phyloP scores from a whole-genome alignment of 2,329 filamentous ascomycete genomes.

The Trichoderma afroharzianum region DNA sequence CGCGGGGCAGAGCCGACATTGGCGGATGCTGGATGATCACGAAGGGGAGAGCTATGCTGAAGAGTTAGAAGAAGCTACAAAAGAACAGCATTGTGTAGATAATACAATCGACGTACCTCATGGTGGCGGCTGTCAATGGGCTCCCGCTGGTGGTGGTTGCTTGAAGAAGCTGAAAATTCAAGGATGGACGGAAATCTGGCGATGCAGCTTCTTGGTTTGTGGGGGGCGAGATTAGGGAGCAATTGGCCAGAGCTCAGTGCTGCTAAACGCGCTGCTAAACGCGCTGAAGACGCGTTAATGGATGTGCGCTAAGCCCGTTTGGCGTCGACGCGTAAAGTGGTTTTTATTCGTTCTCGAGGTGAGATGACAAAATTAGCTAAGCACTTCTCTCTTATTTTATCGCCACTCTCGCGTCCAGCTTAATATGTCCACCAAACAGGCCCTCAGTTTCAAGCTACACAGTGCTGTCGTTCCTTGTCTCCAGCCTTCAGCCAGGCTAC shows the following conservation, averaged over 20 bases:
- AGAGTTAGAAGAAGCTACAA: conserved; percentile 15
- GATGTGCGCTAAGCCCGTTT: conserved; percentile 31
- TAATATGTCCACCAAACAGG: not conserved
- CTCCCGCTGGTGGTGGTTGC: not conserved
- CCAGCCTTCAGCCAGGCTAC: not conserved
- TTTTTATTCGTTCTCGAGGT: not conserved
- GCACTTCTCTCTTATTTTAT: accelerated
- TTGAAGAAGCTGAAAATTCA: conserved; percentile 4
- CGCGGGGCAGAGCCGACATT: conserved; percentile 65
- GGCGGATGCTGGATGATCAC: conserved; percentile 74
- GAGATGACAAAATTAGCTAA: not conserved
- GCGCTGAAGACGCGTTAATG: conserved; percentile 44
- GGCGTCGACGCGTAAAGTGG: conserved; percentile 37
- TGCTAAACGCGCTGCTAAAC: conserved; percentile 23
- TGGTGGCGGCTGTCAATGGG: conserved; percentile 9
- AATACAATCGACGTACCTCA: conserved; percentile 23
- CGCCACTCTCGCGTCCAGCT: not conserved
- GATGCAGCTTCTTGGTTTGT: conserved; percentile 19
- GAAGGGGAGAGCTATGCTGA: conserved; percentile 70
- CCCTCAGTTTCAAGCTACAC: not conserved
- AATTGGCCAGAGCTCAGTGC: conserved; percentile 25
- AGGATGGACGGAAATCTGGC: not conserved
- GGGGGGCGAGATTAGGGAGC: conserved; percentile 22
- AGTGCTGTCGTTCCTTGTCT: not conserved
- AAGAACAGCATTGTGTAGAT: not conserved